A percentile compares a stretch with the other conserved stretches of the same genome.
These are phyloP conservation scores for Sechiopsis laciniata DNA, from an alignment of 306 rosid genomes.

Conservation along the genomic window DNA sequence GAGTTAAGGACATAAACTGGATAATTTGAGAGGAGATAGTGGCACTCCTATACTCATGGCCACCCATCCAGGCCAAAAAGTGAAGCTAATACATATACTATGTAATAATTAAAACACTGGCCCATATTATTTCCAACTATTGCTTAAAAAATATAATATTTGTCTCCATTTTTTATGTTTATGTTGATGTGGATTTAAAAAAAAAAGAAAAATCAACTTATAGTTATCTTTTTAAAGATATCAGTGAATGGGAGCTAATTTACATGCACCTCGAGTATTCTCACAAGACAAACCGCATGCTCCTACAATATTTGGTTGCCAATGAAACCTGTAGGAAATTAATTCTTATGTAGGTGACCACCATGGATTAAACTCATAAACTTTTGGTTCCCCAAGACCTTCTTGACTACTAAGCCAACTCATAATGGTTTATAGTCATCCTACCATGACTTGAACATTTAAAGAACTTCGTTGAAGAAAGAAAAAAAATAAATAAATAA, in stretches of 20 bases:
- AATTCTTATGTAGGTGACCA: too few relatives aligned
- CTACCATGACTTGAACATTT: not conserved
- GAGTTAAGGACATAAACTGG: not conserved
- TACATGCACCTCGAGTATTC: too few relatives aligned
- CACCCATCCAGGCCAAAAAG: not conserved
- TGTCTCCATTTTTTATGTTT: not conserved
- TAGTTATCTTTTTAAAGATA: not conserved
- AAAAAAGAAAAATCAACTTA: not conserved
- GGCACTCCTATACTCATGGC: not conserved
- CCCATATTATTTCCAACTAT: not conserved
- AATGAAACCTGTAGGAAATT: too few relatives aligned
- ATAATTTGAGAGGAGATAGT: not conserved
- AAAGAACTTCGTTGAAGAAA: not conserved
- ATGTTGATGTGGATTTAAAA: not conserved
- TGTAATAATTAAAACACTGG: not conserved
- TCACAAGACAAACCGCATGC: too few relatives aligned
- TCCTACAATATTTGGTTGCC: too few relatives aligned
- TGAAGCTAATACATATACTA: not conserved
- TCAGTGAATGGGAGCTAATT: too few relatives aligned
- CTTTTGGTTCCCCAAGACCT: too few relatives aligned
- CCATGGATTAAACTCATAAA: too few relatives aligned
- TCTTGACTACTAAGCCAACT: too few relatives aligned
- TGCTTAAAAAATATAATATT: not conserved
- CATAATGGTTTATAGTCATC: too few relatives aligned
- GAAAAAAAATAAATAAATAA: not conserved